Base-by-base conservation (phyloP, 2,329 filamentous ascomycete species). In the Aspergillaceae sp. region DNA sequence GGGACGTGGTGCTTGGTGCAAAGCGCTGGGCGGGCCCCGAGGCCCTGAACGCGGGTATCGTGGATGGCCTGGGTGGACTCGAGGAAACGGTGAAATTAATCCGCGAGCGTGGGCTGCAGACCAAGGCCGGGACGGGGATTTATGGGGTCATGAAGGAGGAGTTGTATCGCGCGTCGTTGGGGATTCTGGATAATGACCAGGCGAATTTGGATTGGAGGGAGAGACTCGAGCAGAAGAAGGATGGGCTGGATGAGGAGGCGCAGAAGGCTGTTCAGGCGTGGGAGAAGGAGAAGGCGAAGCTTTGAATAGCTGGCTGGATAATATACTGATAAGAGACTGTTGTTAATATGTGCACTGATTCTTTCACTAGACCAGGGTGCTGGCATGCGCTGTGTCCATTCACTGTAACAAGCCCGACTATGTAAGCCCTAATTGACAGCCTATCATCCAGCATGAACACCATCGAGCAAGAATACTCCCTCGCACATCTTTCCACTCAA, bases 121-220 rank as follows among this genome's bases (percentile, higher is more conserved):
- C 73, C 29, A 87, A 86, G 72, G 76, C 75, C 0, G 74, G 77
- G 53, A 78, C 76, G 32, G 80, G 80, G 7, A 78, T 86, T 28
- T 91, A 88, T 62, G 82, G 83, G 3, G 60, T 74, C 45, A 68
- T 92, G 61, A 91, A 89, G 74, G 70, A 74, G 50, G 86, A 90
- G 68, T 84, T 91, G 79, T 88, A 83, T 64, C 73, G 79, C 26
- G 80, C 85, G 60, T 76, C 79, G 5, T 61, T 88, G 32, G 74
- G 64, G 10, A 70, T 80, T 55, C 62, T 89, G 53, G 76, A 76
- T 47, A 69, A 69, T 3, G 71, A 76, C 46, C 68, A 67, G 29
- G 69, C 74, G 54, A 77, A 73, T 29, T 62, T 69, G 41, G 57
- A 58, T 36, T 64, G 63, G 50, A 60, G 64, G 41, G 61, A 59